Evolutionary conservation across 768 basidiomycete species (phyloP).

Genomic region (Boletus rubroflammeus): DNA sequence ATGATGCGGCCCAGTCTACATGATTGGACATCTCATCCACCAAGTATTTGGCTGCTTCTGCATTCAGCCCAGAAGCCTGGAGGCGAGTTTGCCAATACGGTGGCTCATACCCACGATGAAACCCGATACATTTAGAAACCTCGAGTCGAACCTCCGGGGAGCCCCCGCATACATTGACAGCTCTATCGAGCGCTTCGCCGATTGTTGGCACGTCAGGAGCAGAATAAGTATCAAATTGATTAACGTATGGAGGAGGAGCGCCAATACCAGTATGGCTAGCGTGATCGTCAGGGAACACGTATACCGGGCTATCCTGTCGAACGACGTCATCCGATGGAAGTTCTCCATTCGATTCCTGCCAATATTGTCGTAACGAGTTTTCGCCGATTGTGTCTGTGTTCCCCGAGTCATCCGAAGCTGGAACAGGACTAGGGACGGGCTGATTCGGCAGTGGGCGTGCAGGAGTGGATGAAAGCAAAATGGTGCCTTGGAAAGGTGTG

Average conservation of each 20-base stretch:
- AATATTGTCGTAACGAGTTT: conserved; percentile 5
- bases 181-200: conserved; percentile 23
- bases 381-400: not conserved
- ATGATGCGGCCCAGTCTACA: conserved; percentile 15
- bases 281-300: conserved; percentile 4
- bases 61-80: conserved; percentile 19
- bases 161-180: conserved; percentile 13
- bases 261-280: conserved; percentile 4
- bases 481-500: conserved; percentile 1
- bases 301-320: conserved; percentile 23
- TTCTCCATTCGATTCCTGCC: not conserved
- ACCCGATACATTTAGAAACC: conserved; percentile 24
- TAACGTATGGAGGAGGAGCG: conserved; percentile 18
- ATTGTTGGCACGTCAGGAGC: conserved; percentile 7
- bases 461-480: not conserved
- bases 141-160: conserved; percentile 18
- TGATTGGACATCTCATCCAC: conserved; percentile 29
- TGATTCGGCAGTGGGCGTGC: conserved; percentile 17
- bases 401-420: conserved; percentile 8
- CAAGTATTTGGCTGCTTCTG: conserved; percentile 13
- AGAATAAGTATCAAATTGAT: conserved; percentile 2
- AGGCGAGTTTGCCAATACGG: conserved; percentile 27
- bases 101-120: conserved; percentile 24
- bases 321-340: conserved; percentile 4
- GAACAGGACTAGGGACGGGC: conserved; percentile 17